A percentile compares a stretch with the other conserved stretches of the same genome.
phyloP scores from a whole-genome alignment of 2,329 filamentous ascomycete genomes.

The Biscogniauxia mediterranea region DNA sequence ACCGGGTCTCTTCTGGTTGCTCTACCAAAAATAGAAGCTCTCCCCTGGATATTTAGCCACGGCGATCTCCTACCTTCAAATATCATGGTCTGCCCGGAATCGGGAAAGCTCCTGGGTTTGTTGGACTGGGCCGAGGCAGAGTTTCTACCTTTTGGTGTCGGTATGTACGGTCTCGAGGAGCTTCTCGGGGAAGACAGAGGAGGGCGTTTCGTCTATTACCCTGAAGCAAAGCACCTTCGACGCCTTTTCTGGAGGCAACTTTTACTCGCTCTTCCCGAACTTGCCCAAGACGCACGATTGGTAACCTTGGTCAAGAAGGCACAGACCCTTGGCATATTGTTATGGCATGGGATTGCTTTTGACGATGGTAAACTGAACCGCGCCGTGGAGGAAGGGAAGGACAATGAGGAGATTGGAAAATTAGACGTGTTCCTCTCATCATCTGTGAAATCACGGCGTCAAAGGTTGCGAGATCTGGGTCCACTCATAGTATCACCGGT shows the following conservation, averaged over 20 bases:
- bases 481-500: neutral
- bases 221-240: conserved; percentile 42
- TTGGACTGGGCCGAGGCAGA: conserved; percentile 67
- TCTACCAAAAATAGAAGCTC: conserved; percentile 36
- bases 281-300: conserved; percentile 25
- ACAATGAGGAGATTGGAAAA: conserved; percentile 52
- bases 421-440: conserved; percentile 39
- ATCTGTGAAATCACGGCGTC: conserved; percentile 2
- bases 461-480: neutral
- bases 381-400: conserved; percentile 50
- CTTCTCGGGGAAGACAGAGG: conserved; percentile 48
- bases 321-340: conserved; percentile 52
- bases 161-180: conserved; percentile 60
- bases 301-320: conserved; percentile 40
- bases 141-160: conserved; percentile 57
- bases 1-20: conserved; percentile 27
- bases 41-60: conserved; percentile 59
- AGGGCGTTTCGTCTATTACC: conserved; percentile 43
- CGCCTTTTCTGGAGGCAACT: conserved; percentile 50
- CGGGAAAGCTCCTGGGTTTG: conserved; percentile 49
- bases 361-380: conserved; percentile 59
- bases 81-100: conserved; percentile 48
- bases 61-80: conserved; percentile 60
- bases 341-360: conserved; percentile 65
- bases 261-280: conserved; percentile 32